Base-by-base conservation (phyloP, 73 alveolate species). In the Paramecium primaurelia region DNA sequence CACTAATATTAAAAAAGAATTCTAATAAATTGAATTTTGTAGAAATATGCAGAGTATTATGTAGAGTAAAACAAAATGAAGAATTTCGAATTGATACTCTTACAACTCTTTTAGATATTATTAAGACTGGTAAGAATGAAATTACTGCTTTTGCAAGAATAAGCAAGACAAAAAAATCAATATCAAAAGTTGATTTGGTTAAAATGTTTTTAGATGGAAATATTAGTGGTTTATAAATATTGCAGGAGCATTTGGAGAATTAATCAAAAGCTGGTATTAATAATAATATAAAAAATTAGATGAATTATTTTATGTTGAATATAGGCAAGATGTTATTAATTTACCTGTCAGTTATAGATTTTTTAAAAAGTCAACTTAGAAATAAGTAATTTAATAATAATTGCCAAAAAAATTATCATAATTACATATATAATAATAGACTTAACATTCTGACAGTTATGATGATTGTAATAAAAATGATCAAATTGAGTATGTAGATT, bases 291-390 rank as follows among this genome's bases (percentile, higher is more conserved):
- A 59, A 18, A 47, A 47, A 26, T 18, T 59, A 59, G 89, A 88
- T 69, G 94, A 89, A 54, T 38, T 89, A 25, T 89, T 26, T 51
- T 89, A 45, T 10, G 85, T 89, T 6, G 94, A 89, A 89, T 88
- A 89, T 45, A 20, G 94, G 34, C 59, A 89, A n/a, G 92, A 89
- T 89, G 92, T 71, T 32, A 44, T 34, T 12, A 71, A 84, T 25
- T 59, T 71, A 32, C 92, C 92, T 44, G 68, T 42, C 16, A 73
- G 91, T 47, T 89, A 45, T 71, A 89, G 58, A 51, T 71, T 89
- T 89, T 71, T 47, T 32, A 89, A 89, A 54, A 71, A 83, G 54
- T 71, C 77, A 26, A 71, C 59, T 44, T 85, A n/a, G 14, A 77
- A 47, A 89, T 51, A 64, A 73, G 58, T 25, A 59, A 83, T 18